These are phyloP conservation scores for Aethionema arabicum DNA, from an alignment of 345 rosid genomes.

Conservation along the genomic window DNA sequence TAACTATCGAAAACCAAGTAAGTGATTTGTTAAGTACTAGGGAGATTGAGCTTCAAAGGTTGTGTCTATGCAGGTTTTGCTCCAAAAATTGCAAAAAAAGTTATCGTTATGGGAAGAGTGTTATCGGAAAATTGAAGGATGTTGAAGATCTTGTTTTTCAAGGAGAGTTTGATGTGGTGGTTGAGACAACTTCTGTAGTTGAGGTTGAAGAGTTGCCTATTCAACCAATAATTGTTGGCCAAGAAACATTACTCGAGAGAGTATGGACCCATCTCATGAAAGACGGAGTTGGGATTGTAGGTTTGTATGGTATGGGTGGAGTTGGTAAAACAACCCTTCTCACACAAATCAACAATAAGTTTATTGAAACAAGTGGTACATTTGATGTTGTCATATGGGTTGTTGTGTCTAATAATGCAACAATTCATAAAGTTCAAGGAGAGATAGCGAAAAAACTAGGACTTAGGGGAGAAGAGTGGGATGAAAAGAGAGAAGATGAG, in stretches of 20 bases:
- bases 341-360: too few species aligned
- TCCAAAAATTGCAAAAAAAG: not conserved
- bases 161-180: not conserved
- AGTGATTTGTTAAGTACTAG: not conserved
- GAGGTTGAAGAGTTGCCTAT: not conserved
- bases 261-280: not conserved
- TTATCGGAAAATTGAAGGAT: too few species aligned
- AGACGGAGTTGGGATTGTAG: not conserved
- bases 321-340: too few species aligned
- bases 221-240: not conserved
- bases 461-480: not conserved
- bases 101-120: not conserved
- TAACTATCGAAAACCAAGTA: not conserved
- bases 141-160: too few species aligned
- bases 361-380: too few species aligned
- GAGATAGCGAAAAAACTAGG: not conserved
- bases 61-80: not conserved
- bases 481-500: not conserved
- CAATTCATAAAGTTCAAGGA: constrained; percentile 7
- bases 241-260: not conserved
- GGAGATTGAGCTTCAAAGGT: not conserved
- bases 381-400: too few species aligned
- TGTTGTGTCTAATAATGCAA: not conserved
- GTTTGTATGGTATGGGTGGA: too few species aligned
- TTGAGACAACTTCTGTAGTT: not conserved